Percentiles rank a stretch among this genome's conserved stretches.
Conservation (phyloP, 371 early-diverging fungal genomes). For the Mortierella sp. region DNA sequence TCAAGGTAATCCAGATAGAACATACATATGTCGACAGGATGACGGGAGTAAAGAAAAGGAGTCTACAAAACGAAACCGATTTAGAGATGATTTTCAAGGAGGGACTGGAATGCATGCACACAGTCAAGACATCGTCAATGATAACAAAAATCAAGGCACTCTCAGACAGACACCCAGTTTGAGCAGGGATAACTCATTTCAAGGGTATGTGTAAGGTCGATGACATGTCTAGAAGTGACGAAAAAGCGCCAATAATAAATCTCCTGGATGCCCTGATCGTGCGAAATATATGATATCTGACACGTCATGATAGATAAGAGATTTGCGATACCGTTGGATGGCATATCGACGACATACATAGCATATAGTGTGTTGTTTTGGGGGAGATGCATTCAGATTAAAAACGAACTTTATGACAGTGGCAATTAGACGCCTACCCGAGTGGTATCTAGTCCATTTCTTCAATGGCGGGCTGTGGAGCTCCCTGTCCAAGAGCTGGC, state of each 20-base stretch:
- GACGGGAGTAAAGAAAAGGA: not conserved
- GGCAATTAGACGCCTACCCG: not conserved
- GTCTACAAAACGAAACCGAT: not conserved
- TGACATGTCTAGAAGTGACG: not conserved
- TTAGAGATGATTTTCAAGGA: not conserved
- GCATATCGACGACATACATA: no score
- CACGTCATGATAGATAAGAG: not conserved
- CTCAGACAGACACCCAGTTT: constrained; percentile 1
- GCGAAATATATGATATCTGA: not conserved
- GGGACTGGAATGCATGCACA: not conserved
- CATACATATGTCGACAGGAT: no score
- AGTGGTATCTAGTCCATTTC: constrained; percentile 48
- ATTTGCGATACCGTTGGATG: no score
- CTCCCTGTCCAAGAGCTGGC: constrained; percentile 37
- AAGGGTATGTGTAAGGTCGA: no score
- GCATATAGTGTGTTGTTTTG: no score
- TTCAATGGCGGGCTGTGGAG: constrained; percentile 51
- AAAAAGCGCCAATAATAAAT: not conserved
- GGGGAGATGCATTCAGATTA: not conserved
- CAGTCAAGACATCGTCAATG: not conserved
- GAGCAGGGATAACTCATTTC: not conserved
- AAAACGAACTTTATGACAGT: not conserved
- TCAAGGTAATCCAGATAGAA: no score
- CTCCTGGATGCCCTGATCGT: constrained; percentile 1
- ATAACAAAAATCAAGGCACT: not conserved